Base-by-base conservation (phyloP, 192 early-diverging fungal species). In the Chytriomyces sp. region DNA sequence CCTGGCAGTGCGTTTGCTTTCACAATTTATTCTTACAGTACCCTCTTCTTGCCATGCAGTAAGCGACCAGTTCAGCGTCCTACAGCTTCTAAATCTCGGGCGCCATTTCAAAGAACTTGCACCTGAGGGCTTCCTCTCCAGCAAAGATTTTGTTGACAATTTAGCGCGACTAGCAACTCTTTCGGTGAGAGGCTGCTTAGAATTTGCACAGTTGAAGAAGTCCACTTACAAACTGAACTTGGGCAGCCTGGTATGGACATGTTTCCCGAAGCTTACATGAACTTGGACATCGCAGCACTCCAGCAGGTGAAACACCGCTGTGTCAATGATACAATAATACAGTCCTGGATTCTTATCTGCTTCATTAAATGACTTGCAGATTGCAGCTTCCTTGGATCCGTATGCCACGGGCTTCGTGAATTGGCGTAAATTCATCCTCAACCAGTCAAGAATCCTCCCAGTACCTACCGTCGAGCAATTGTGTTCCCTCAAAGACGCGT, bases 371-470 rank as follows among this genome's bases (percentile, higher is more conserved):
- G 13, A 45, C 43, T 18, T 20, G 20, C 57, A 85, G 84, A 47
- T 86, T 45, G 70, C 72, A 18, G 50, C 45, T 13, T 46, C 78
- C 1, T 48, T 88, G 48, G 87, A 89, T 68, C 87, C 87, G 48
- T 89, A 72, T 69, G 86, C 84, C 45, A 89, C 87, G 13, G 87
- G 87, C 35, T 89, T 80, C 69, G 76, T 89, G 3, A 82, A 79
- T 57, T 89, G 87, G 87, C 46, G 85, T 7, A 80, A 77, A 50
- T 89, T 87, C 64, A 62, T 87, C 26, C 44, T 89, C 5, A 68
- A 67, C 7, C 63, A 77, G 45, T 77, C 85, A 8, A 63, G 81
- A 49, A 80, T 88, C 6, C 63, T 88, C 13, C 87, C 87, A 2
- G 81, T 83, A 11, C 82, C 77, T 18, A 63, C 77, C 10, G n/a